phyloP scores from a whole-genome alignment of 2,329 filamentous ascomycete genomes.

The Leptographium flavum region DNA sequence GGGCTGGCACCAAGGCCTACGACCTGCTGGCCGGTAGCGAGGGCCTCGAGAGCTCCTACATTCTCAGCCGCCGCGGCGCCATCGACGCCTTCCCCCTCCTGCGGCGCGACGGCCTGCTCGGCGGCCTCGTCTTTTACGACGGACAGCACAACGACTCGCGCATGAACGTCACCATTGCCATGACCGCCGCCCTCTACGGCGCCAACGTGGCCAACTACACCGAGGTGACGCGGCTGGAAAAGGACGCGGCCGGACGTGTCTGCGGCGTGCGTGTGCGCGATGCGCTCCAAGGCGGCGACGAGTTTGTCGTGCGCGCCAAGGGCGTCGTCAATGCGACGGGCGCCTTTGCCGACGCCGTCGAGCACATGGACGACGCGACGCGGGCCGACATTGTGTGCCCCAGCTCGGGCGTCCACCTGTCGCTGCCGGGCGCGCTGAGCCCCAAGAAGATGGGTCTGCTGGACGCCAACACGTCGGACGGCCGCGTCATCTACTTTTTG shows the following conservation, averaged over 20 bases:
- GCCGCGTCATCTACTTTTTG: conserved; percentile 76
- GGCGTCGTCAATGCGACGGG: conserved; percentile 75
- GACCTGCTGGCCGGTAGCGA: conserved; percentile 69
- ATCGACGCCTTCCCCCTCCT: conserved; percentile 68
- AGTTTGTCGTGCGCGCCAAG: conserved; percentile 61
- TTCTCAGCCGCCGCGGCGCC: conserved; percentile 63
- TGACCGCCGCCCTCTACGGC: conserved; percentile 69
- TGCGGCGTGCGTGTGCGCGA: conserved; percentile 56
- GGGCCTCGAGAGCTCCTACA: conserved; percentile 74
- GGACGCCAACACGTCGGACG: conserved; percentile 63
- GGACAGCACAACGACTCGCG: conserved; percentile 77
- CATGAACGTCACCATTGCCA: conserved; percentile 72
- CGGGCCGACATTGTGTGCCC: conserved; percentile 64
- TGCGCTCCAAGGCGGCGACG: conserved; percentile 36
- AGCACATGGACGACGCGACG: conserved; percentile 64
- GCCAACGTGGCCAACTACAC: conserved; percentile 69
- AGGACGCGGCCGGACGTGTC: conserved; percentile 54
- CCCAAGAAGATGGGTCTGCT: conserved; percentile 71
- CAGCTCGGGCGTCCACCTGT: conserved; percentile 65
- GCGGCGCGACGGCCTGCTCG: conserved; percentile 56
- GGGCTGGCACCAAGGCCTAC: conserved; percentile 60
- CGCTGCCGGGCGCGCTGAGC: conserved; percentile 68
- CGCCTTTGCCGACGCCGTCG: conserved; percentile 65
- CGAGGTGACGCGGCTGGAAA: conserved; percentile 61
- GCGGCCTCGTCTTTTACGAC: conserved; percentile 74